phyloP scores from a whole-genome alignment of 192 early-diverging fungal species.

The Cetraspora pellucida region DNA sequence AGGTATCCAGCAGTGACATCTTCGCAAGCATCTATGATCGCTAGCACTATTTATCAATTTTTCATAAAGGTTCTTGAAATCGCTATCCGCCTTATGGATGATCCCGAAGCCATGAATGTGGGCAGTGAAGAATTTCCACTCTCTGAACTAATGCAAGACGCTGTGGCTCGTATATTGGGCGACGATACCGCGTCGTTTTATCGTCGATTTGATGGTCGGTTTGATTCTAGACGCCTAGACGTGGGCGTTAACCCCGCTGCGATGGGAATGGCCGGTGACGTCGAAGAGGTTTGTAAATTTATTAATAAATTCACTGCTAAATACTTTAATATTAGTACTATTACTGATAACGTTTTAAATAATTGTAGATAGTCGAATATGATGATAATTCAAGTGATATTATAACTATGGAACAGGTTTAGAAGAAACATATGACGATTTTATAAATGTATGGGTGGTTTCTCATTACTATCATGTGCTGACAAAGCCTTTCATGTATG shows the following conservation, averaged over 20 bases:
- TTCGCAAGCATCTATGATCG: slow-evolving; percentile 11
- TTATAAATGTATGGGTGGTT: slow-evolving; percentile 22
- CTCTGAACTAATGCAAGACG: slow-evolving; percentile 32
- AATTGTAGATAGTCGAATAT: slow-evolving; percentile 30
- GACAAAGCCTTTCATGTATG: slow-evolving; percentile 28
- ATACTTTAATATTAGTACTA: background rate
- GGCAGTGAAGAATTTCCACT: slow-evolving; percentile 31
- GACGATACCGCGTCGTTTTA: slow-evolving; percentile 37
- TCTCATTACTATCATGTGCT: slow-evolving; percentile 25
- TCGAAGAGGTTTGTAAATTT: slow-evolving; percentile 8
- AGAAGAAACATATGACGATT: slow-evolving; percentile 30
- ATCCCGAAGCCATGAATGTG: slow-evolving; percentile 25
- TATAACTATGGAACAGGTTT: slow-evolving; percentile 30
- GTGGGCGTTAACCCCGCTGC: slow-evolving; percentile 21
- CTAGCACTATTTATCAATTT: slow-evolving; percentile 23
- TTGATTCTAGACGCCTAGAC: slow-evolving; percentile 31
- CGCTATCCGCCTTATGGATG: slow-evolving; percentile 23
- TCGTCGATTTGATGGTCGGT: slow-evolving; percentile 33
- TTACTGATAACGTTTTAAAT: background rate
- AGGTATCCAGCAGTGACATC: slow-evolving; percentile 23
- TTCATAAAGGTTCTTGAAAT: slow-evolving; percentile 33
- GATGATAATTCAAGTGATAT: slow-evolving; percentile 34
- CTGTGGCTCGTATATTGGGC: slow-evolving; percentile 30
- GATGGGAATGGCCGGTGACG: slow-evolving; percentile 24
- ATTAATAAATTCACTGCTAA: background rate